Conservation (phyloP, 2,329 filamentous ascomycete species). For the Diaporthe nobilis region DNA sequence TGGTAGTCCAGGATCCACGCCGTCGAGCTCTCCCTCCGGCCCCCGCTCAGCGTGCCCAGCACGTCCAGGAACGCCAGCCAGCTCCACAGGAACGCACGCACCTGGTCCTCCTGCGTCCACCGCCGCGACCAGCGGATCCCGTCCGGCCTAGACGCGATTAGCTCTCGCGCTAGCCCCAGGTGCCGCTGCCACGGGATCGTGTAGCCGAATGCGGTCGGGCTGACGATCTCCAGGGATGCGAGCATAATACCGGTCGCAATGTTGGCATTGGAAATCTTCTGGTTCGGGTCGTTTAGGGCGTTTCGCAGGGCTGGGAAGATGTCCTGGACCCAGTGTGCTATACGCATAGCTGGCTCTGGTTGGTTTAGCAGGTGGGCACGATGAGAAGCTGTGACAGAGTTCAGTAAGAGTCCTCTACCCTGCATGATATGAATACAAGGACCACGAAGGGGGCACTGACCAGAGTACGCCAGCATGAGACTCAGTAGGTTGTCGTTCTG, state of each 20-base stretch:
- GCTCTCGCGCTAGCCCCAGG: conserved; percentile 80
- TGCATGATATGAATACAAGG: neutral
- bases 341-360: conserved; percentile 81
- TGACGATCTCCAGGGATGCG: conserved; percentile 86
- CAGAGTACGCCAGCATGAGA: conserved; percentile 82
- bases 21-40: conserved; percentile 62
- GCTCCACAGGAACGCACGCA: conserved; percentile 81
- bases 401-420: conserved; percentile 20
- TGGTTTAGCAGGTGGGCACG: conserved; percentile 81
- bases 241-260: conserved; percentile 89
- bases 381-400: conserved; percentile 72
- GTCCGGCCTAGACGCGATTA: conserved; percentile 75
- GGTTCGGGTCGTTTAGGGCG: conserved; percentile 72
- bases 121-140: conserved; percentile 64
- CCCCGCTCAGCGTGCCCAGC: conserved; percentile 78
- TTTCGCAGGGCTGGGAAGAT: conserved; percentile 81
- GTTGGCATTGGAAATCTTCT: conserved; percentile 78
- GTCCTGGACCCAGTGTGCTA: conserved; percentile 84
- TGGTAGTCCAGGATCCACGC: conserved; percentile 65
- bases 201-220: conserved; percentile 85
- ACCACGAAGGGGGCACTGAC: conserved; percentile 46
- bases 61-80: conserved; percentile 91
- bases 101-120: conserved; percentile 64
- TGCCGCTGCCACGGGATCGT: conserved; percentile 86
- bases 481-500: conserved; percentile 80